Evolutionary conservation across 2,329 filamentous ascomycete species (phyloP).

Genomic region (Pestalotiopsis sp.): DNA sequence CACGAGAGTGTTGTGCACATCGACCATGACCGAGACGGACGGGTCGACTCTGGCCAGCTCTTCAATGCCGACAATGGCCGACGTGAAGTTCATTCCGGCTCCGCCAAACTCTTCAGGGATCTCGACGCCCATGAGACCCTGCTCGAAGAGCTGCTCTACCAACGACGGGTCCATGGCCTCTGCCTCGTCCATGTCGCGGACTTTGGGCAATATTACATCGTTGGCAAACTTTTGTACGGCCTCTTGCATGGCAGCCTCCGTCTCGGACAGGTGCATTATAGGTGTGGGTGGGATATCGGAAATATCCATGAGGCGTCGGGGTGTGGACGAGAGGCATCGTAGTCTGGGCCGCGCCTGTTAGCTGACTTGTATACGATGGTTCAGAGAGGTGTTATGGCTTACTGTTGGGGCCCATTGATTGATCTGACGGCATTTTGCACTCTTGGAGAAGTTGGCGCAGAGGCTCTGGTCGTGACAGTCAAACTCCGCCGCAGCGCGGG

Average conservation of each 20-base stretch:
- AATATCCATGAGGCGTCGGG: conserved; percentile 64
- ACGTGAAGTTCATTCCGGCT: conserved; percentile 97
- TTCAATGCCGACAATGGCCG: conserved; percentile 95
- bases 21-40: conserved; percentile 90
- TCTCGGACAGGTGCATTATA: conserved; percentile 90
- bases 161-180: conserved; percentile 89
- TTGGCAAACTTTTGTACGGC: conserved; percentile 88
- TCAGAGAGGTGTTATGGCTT: conserved; percentile 19
- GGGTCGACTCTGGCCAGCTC: conserved; percentile 94
- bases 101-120: conserved; percentile 97
- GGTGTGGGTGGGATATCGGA: conserved; percentile 84
- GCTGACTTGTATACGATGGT: not conserved
- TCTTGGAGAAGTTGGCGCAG: conserved; percentile 23
- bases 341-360: conserved; percentile 27
- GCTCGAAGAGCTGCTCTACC: conserved; percentile 94
- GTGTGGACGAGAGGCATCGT: conserved; percentile 64
- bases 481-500: conserved; percentile 52
- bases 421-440: conserved; percentile 23
- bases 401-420: conserved; percentile 33
- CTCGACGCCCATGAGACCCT: conserved; percentile 95
- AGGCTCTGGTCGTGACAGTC: conserved; percentile 32
- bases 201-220: conserved; percentile 86
- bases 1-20: conserved; percentile 97
- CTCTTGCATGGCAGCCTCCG: conserved; percentile 86
- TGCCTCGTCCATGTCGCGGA: conserved; percentile 95